Conservation (phyloP, 345 rosid genomes). For the Mallotus nudiflorus region DNA sequence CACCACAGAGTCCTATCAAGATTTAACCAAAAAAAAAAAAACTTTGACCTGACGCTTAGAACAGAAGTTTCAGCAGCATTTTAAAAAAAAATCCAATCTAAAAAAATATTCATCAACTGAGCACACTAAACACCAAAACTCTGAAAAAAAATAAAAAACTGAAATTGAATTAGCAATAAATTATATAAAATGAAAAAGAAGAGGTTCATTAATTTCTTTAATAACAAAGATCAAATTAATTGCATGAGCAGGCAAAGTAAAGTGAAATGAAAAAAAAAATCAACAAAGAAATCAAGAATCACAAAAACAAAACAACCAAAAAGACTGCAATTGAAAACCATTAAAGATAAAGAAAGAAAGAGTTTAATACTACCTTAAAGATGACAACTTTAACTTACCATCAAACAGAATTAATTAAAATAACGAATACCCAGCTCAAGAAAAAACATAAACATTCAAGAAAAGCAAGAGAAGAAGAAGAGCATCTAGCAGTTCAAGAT, state of each 20-base stretch:
- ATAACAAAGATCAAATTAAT: not conserved
- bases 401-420: too few relatives aligned
- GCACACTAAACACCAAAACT: not conserved
- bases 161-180: not conserved
- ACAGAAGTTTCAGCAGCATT: conserved; percentile 2
- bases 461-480: not conserved
- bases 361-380: too few relatives aligned
- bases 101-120: not conserved
- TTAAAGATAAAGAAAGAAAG: too few relatives aligned
- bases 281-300: not conserved
- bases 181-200: too few relatives aligned
- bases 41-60: conserved; percentile 3
- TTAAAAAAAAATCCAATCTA: conserved; percentile 25
- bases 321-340: not conserved
- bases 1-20: not conserved
- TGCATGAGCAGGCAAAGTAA: not conserved
- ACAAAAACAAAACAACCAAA: not conserved
- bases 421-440: too few relatives aligned
- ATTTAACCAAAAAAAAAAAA: too few relatives aligned
- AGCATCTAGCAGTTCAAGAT: too few relatives aligned
- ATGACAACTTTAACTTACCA: too few relatives aligned
- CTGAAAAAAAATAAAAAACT: too few relatives aligned
- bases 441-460: not conserved
- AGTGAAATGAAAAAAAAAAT: not conserved
- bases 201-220: not conserved